Base-by-base conservation (phyloP, 1,284 basidiomycete genomes). In the Boletus mariae region DNA sequence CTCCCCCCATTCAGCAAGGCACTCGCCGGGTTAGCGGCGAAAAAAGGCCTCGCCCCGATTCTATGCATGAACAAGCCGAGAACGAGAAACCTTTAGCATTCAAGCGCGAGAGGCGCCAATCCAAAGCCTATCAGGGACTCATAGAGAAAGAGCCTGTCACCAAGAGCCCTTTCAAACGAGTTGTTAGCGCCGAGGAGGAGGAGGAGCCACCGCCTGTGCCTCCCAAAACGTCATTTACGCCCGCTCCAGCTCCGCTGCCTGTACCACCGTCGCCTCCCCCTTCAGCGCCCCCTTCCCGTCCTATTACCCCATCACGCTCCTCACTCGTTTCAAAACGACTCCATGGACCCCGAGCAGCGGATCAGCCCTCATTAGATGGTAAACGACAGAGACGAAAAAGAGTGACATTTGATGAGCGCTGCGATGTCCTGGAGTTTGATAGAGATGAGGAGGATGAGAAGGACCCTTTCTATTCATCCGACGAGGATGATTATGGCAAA, bases 341-440 rank as follows among this genome's bases (percentile, higher is more conserved):
- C 49, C 87, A 90, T 60, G 94, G 93, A 2, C 93, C 93, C 5
- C 83, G 91, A 29, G 69, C 79, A 3, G 80, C 76, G 45, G 88
- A 71, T 47, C 67, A 67, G 4, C 76, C 76, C 34, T 72, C 71
- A 35, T 65, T 63, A 28, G 69, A 75, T 56, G 64, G 69, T 52
- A 80, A 69, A 64, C 78, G 78, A 53, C 80, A 78, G 62, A 78
- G 78, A 37, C 73, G 83, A 57, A 90, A 94, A 71, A 94, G 87
- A 0, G 94, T 97, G 45, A 92, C 87, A 0, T 97, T 93, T 61
- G 82, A 92, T 68, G 84, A 90, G 60, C 79, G 84, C 8, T 92
- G 91, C 59, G 92, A 96, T 60, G 92, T 97, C 26, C 75, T 95
- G 54, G 93, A 96, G 68, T 93, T 92, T 66, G 86, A 91, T 54